Evolutionary conservation across 805 yeast genomes (phyloP).

Genomic region (Lipomyces starkeyi): DNA sequence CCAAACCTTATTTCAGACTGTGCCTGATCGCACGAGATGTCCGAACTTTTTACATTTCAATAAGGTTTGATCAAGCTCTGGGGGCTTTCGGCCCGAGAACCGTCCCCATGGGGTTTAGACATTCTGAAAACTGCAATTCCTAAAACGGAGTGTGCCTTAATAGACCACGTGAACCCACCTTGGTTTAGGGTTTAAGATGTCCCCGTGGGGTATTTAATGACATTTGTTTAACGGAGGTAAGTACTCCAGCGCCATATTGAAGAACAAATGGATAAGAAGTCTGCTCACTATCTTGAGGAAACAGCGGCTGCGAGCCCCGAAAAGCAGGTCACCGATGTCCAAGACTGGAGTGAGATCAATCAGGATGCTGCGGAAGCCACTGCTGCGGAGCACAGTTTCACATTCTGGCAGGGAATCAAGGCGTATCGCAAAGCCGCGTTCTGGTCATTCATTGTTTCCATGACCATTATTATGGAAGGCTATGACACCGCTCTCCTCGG

Average conservation of each 20-base stretch:
- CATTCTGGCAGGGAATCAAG: slow-evolving; percentile 10
- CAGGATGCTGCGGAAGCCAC: slow-evolving; percentile 10
- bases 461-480: slow-evolving; percentile 57
- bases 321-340: not conserved
- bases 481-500: slow-evolving; percentile 52
- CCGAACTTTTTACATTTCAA: not conserved
- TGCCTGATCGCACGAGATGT: slow-evolving; percentile 1
- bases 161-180: not conserved
- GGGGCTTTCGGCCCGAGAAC: not conserved
- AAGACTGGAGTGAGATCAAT: not conserved
- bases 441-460: slow-evolving; percentile 55
- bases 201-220: not conserved
- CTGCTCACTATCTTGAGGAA: not conserved
- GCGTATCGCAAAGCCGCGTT: slow-evolving; percentile 54
- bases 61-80: not conserved
- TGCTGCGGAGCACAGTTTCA: slow-evolving; percentile 5
- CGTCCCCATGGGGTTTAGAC: slow-evolving; percentile 1
- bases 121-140: not conserved
- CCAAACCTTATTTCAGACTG: not conserved
- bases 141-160: not conserved
- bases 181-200: not conserved
- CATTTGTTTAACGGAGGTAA: not conserved
- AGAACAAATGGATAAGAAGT: not conserved
- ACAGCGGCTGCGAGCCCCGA: not conserved
- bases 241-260: not conserved